Base-by-base conservation (phyloP, 2,329 filamentous ascomycete species). In the Neofusicoccum sp. region DNA sequence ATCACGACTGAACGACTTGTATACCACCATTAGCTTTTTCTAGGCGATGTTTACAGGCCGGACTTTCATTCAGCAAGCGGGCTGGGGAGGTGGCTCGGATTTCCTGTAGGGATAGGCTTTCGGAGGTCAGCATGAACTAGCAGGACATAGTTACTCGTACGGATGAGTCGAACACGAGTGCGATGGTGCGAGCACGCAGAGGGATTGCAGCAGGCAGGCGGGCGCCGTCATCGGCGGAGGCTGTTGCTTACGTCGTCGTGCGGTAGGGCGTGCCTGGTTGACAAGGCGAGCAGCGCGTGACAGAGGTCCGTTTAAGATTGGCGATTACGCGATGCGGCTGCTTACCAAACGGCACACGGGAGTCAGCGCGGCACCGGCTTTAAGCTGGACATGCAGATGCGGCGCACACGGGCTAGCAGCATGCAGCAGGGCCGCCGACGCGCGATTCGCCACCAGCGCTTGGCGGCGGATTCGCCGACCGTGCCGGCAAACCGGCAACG, bases 1-100 rank as follows among this genome's bases (percentile, higher is more conserved):
- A 53, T 36, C 9, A 58, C 24, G 54, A 58, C 30, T 28, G 41
- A 38, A 58, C 33, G 54, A 47, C 43, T 58, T 58, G 41, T 56
- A 56, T 56, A 56, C 51, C 28, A 56, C 16, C 12, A 33, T 16
- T 56, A 56, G 49, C 36, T 54, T 26, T 44, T 41, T 34, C 45
- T 48, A 30, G 30, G 30, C 45, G 45, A 48, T n/a, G 28, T 30
- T 16, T 4, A 16, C 49, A 36, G 31, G 47, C n/a, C 20, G 47
- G 31, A 14, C 28, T 51, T 38, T 34, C 14, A 6, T 9, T 38
- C 14, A 12, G 8, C 16, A 6, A 12, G 43, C 6, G 14, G 24
- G 26, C 16, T 28, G 45, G 28, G 33, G 45, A 33, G n/a, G 14
- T 5, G 16, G 33, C 24, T 53, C 48, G 16, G 20, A 26, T 47